Base-by-base conservation (phyloP, 306 rosid genomes). In the Gastrolobium villosum region DNA sequence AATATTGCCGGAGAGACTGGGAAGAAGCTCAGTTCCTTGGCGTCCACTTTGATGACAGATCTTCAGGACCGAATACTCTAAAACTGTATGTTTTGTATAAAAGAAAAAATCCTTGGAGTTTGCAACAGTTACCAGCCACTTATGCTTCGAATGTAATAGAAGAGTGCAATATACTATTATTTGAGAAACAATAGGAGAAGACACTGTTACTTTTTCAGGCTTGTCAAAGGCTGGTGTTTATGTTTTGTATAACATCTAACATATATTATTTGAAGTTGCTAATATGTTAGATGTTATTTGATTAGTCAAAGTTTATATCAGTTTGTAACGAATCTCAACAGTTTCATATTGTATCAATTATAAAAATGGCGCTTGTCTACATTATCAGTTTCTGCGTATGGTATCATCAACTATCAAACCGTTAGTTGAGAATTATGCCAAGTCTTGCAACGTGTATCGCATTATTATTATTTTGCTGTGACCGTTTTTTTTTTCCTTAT, bases 1-100 rank as follows among this genome's bases (percentile, higher is more conserved):
- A 92, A 90, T 77, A 91, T 92, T 31, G 99, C 94, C 0, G 99
- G 97, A 54, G 99, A 92, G 86, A 91, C 99, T 2, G 94, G 98
- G 70, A 95, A 95, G 90, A 95, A 88, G 80, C 96, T 95, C 44
- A 84, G 88, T 88, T 86, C 94, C 26, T 81, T 95, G 67, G 99
- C 99, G 20, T 88, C 93, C 86, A 84, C 83, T 67, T 84, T 94
- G 72, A 91, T 92, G 48, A 92, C 96, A 6, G 98, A 92, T 87
- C 77, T 95, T 85, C 97, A 92, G 59, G 99, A 91, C 83, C 83
- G 98, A 89, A 87, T 92, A 81, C 96, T 90, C 45, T 90, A 84
- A 94, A 83, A 78, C 48, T 86, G 65, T 84, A 76, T 74, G 81
- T 62, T 57, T 5, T 81, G 78, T 70, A 74, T 72, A 59, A 54